These are phyloP conservation scores for Aspergillus eucalypticola DNA, from an alignment of 2,329 filamentous ascomycete species.

Conservation along the genomic window DNA sequence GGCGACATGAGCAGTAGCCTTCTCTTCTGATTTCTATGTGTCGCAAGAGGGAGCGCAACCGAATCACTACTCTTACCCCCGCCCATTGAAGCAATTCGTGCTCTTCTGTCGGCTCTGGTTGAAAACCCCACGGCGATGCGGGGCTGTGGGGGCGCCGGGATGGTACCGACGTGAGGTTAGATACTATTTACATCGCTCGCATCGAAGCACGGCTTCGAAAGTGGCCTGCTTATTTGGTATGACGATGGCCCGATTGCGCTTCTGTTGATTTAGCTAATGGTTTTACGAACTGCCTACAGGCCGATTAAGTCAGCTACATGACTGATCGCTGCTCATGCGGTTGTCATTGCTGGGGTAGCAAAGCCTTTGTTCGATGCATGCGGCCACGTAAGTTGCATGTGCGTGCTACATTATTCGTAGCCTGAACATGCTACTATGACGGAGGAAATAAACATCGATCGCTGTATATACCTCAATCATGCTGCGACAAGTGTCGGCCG, in stretches of 20 bases:
- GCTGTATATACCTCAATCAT: no score
- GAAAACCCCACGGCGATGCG: neutral
- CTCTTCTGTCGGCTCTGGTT: neutral
- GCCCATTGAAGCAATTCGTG: neutral
- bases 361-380: no score
- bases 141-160: neutral
- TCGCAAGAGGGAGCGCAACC: neutral
- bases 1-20: constrained; percentile 42
- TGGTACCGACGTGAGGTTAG: neutral
- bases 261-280: neutral
- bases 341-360: no score
- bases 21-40: constrained; percentile 30
- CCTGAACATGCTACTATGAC: no score
- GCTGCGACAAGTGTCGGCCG: no score
- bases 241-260: neutral
- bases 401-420: no score
- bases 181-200: neutral
- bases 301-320: neutral
- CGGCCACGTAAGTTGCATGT: no score
- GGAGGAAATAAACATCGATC: no score
- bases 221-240: neutral
- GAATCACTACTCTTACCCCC: neutral
- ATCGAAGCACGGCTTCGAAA: neutral
- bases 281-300: neutral
- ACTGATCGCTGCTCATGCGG: neutral